These are phyloP conservation scores for Prunus padus DNA, from an alignment of 306 rosid species.

Conservation along the genomic window DNA sequence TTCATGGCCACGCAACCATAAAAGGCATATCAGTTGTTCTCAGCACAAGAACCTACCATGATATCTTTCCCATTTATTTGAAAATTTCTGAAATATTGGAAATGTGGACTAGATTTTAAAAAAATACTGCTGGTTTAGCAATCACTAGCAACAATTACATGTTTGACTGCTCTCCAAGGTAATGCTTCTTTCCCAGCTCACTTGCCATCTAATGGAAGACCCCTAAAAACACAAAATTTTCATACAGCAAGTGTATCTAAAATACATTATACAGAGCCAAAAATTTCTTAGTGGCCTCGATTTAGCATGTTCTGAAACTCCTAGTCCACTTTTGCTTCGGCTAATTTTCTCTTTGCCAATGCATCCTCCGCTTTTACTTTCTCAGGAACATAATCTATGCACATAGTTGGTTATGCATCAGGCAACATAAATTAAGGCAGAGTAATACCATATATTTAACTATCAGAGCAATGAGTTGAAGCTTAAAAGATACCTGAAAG, in stretches of 20 bases:
- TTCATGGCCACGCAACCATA: not conserved
- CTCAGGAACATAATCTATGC: slow-evolving; percentile 80
- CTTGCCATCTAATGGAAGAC: not conserved
- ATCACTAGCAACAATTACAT: not conserved
- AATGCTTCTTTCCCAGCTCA: not conserved
- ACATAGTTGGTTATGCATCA: slow-evolving; percentile 19
- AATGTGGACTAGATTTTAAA: not conserved
- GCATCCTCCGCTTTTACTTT: slow-evolving; percentile 76
- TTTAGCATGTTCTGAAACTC: slow-evolving; percentile 21
- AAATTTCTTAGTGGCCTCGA: not conserved
- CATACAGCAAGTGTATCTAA: not conserved
- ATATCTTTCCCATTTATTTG: not conserved
- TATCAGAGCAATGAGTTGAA: slow-evolving; percentile 13
- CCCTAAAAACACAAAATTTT: not conserved
- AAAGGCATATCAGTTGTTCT: not conserved
- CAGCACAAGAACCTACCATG: not conserved
- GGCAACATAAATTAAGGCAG: slow-evolving; percentile 4
- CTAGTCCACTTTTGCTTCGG: slow-evolving; percentile 37
- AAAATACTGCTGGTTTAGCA: not conserved
- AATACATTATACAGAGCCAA: not conserved
- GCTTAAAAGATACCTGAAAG: slow-evolving; percentile 63
- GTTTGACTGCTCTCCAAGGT: not conserved
- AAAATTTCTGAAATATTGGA: not conserved
- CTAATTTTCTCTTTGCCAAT: slow-evolving; percentile 53
- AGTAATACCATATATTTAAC: slow-evolving; percentile 8